Conservation (phyloP, 2,329 filamentous ascomycete genomes). For the Biscogniauxia mediterranea region DNA sequence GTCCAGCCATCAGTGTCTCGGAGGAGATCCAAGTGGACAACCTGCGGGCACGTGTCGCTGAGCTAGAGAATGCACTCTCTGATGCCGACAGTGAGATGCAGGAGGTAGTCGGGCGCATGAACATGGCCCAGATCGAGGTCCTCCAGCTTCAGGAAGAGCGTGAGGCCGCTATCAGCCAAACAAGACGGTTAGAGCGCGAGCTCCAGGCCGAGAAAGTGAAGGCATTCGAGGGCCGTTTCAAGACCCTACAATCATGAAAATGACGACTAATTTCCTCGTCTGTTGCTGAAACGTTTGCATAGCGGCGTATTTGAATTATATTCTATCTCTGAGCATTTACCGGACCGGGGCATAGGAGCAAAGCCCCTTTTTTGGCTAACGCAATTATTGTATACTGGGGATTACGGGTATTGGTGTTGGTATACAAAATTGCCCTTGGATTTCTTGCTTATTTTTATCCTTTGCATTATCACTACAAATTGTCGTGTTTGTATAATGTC, state of each 20-base stretch:
- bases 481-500: background rate
- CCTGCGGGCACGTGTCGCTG: constrained; percentile 74
- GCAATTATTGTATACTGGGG: background rate
- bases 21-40: constrained; percentile 72
- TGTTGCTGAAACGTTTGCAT: background rate
- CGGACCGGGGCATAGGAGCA: background rate
- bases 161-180: constrained; percentile 71
- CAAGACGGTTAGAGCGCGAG: constrained; percentile 65
- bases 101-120: constrained; percentile 79
- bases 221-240: constrained; percentile 44
- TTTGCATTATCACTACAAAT: background rate
- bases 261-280: background rate
- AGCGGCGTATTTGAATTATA: background rate
- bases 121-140: constrained; percentile 78
- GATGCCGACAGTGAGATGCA: constrained; percentile 81
- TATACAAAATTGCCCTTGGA: background rate
- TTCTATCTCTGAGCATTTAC: background rate
- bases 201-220: constrained; percentile 65
- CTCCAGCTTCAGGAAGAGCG: constrained; percentile 72
- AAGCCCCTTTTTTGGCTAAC: background rate
- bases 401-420: background rate
- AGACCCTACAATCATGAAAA: constrained; percentile 26
- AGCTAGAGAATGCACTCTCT: constrained; percentile 78
- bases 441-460: background rate
- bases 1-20: constrained; percentile 61